phyloP scores from a whole-genome alignment of 805 yeast genomes.

The Diddensiella transvaalensis region DNA sequence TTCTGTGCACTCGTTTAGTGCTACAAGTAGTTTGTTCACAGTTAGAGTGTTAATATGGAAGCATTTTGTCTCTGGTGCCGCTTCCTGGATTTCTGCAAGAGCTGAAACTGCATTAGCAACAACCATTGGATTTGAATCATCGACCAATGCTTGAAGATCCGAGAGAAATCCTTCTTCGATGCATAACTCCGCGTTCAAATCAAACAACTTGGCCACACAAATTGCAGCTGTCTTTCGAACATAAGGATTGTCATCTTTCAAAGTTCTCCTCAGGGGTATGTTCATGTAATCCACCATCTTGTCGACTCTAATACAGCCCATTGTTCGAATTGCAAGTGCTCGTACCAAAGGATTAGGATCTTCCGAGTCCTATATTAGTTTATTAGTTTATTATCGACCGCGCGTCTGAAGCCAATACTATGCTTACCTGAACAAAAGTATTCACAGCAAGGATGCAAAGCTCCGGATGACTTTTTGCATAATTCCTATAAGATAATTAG shows the following conservation, averaged over 20 bases:
- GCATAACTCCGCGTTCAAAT: slow-evolving; percentile 74
- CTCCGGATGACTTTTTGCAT: slow-evolving; percentile 95
- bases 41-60: slow-evolving; percentile 40
- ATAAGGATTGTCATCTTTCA: slow-evolving; percentile 91
- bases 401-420: background rate
- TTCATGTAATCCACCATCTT: slow-evolving; percentile 94
- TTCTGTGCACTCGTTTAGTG: slow-evolving; percentile 95
- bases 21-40: slow-evolving; percentile 61
- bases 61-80: slow-evolving; percentile 52
- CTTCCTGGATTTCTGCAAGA: slow-evolving; percentile 73
- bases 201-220: slow-evolving; percentile 93
- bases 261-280: slow-evolving; percentile 78
- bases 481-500: slow-evolving; percentile 45
- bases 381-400: background rate
- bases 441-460: slow-evolving; percentile 93
- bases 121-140: slow-evolving; percentile 94
- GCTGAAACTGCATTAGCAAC: slow-evolving; percentile 92
- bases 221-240: slow-evolving; percentile 97
- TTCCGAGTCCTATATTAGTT: slow-evolving; percentile 63
- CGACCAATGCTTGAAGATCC: slow-evolving; percentile 59
- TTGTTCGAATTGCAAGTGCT: slow-evolving; percentile 94
- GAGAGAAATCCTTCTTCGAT: slow-evolving; percentile 82
- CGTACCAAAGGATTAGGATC: slow-evolving; percentile 96
- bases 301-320: slow-evolving; percentile 97
- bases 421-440: slow-evolving; percentile 66